These are phyloP conservation scores for Pseudocercospora musae DNA, from an alignment of 2,329 filamentous ascomycete species.

Conservation along the genomic window DNA sequence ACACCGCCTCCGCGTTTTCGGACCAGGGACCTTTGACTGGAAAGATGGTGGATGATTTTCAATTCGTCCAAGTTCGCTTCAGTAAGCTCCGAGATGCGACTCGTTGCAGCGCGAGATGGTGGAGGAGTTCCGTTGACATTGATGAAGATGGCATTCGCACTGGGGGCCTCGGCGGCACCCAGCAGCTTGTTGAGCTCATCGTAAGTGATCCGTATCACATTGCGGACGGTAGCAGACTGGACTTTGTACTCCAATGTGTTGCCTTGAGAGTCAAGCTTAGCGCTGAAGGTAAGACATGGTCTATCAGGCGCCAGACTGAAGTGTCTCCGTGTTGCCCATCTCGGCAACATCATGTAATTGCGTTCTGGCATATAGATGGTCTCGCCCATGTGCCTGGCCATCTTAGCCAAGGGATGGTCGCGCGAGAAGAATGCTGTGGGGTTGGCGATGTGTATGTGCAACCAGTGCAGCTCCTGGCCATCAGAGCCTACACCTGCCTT, in stretches of 20 bases:
- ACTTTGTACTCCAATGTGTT: conserved; percentile 55
- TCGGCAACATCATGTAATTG: conserved; percentile 56
- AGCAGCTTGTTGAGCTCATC: conserved; percentile 32
- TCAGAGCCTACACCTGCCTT: conserved; percentile 27
- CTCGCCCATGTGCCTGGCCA: conserved; percentile 58
- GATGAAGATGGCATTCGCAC: conserved; percentile 21
- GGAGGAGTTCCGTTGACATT: conserved; percentile 37
- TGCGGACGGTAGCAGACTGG: conserved; percentile 51
- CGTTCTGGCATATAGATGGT: conserved; percentile 58
- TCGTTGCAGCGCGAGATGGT: conserved; percentile 6
- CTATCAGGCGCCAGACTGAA: conserved; percentile 54
- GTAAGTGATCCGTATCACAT: conserved; percentile 54
- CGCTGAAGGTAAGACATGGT: conserved; percentile 61
- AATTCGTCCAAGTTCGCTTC: conserved; percentile 34
- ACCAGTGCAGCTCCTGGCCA: conserved; percentile 60
- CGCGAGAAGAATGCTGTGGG: conserved; percentile 67
- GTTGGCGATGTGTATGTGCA: conserved; percentile 76
- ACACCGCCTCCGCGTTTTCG: conserved; percentile 41
- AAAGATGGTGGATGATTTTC: conserved; percentile 36
- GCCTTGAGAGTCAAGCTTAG: conserved; percentile 51
- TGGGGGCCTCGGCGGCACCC: conserved; percentile 7
- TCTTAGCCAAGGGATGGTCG: conserved; percentile 56
- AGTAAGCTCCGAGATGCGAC: conserved; percentile 25
- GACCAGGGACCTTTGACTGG: conserved; percentile 31
- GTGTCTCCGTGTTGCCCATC: conserved; percentile 45